phyloP scores from a whole-genome alignment of 176 grass and related monocot species.

The Aegilops bicornis region DNA sequence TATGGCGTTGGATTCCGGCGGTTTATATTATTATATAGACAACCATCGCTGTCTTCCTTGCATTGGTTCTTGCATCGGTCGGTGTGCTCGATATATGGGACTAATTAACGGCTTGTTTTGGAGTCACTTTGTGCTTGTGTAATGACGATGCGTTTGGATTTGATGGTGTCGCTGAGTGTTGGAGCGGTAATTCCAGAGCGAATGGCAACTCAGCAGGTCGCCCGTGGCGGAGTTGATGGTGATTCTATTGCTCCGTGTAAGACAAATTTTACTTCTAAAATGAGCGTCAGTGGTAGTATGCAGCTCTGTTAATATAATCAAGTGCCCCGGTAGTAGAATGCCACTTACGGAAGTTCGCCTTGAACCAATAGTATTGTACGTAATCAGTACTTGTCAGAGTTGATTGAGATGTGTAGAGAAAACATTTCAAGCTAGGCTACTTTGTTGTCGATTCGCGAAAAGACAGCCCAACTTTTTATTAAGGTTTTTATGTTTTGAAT shows the following conservation, averaged over 20 bases:
- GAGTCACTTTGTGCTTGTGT: neutral
- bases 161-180: neutral
- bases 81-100: neutral
- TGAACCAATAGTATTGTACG: too few species aligned
- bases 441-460: too few species aligned
- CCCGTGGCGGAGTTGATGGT: neutral
- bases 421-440: too few species aligned
- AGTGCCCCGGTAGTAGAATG: too few species aligned
- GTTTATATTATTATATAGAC: conserved; percentile 6
- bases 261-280: neutral
- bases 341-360: too few species aligned
- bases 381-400: too few species aligned
- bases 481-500: too few species aligned
- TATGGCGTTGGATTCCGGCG: neutral
- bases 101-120: neutral
- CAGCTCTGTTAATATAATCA: too few species aligned
- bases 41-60: neutral
- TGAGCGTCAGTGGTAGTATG: neutral
- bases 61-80: neutral
- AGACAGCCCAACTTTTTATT: too few species aligned
- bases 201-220: neutral
- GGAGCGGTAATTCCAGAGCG: neutral
- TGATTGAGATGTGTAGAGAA: too few species aligned
- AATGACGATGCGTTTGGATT: neutral
- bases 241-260: neutral